Conservation (phyloP, 805 yeast genomes). For the Lipomyces sp. region DNA sequence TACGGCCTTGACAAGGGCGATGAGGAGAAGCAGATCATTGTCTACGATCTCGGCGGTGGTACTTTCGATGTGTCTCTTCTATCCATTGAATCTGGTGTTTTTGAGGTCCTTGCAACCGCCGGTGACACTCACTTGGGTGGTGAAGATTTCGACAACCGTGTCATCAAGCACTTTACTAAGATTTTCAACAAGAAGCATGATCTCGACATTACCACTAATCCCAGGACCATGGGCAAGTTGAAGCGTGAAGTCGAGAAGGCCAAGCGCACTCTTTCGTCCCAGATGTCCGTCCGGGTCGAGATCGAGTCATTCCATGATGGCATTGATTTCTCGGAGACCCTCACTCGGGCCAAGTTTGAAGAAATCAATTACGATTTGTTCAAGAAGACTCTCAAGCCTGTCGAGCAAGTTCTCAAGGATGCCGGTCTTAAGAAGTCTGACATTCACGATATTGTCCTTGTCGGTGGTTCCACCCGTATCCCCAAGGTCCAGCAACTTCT, state of each 20-base stretch:
- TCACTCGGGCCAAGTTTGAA: constrained; percentile 97
- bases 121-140: constrained; percentile 96
- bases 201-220: constrained; percentile 79
- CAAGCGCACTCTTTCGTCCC: constrained; percentile 92
- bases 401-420: constrained; percentile 93
- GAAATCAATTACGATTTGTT: constrained; percentile 91
- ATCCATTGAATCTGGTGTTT: constrained; percentile 93
- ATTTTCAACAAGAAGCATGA: constrained; percentile 95
- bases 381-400: constrained; percentile 94
- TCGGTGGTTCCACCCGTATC: constrained; percentile 99
- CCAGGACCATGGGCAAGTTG: constrained; percentile 87
- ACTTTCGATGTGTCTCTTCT: constrained; percentile 95
- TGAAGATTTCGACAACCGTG: constrained; percentile 97
- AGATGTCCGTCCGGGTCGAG: constrained; percentile 94
- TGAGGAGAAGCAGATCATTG: constrained; percentile 81
- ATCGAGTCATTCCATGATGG: constrained; percentile 95
- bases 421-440: constrained; percentile 85
- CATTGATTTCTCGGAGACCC: constrained; percentile 90
- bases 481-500: constrained; percentile 96
- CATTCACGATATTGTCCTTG: constrained; percentile 92
- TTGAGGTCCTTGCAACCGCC: constrained; percentile 94
- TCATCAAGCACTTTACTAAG: constrained; percentile 87
- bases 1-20: constrained; percentile 75
- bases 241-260: constrained; percentile 99
- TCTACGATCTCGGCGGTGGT: constrained; percentile 98